Evolutionary conservation across 2,329 filamentous ascomycete species (phyloP), one percentile per base, ranked within the genome.

Genomic region (Grosmannia penicillata): DNA sequence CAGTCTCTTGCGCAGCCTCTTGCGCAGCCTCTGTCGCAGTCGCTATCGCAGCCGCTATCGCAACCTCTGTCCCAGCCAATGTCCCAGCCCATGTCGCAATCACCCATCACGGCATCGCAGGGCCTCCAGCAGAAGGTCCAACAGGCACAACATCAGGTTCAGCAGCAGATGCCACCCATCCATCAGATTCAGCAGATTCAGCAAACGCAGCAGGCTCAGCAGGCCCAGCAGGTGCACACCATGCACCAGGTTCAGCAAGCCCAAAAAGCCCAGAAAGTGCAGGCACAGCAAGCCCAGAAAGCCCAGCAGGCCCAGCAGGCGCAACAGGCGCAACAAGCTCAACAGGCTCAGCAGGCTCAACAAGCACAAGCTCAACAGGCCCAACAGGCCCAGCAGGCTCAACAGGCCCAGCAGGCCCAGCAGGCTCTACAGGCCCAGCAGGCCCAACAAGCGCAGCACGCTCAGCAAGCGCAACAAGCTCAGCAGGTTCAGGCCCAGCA

Each of bases 81-180:
- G 63, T 63, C 51, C 56, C 65, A 38, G 61, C 65, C 45, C 57
- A 58, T 44, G 53, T 64, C 41, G 29, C 60, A 65, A 46, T 66
- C 59, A 47, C 60, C 54, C 30, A 62, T 53, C 15, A 51, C 59
- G 19, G 61, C 56, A 31, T 56, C 58, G 43, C 61, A 59, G 44
- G 67, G 63, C 55, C 63, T 65, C 51, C 56, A 58, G 15, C 46
- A 39, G 39, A 39, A 36, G 15, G 44, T 45, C 5, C 45, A 48
- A 23, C 44, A 43, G 15, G 19, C 30, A 11, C 40, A 37, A 15
- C 42, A 44, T 21, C n/a, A n/a, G n/a, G n/a, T n/a, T n/a, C n/a
- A 38, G 30, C 42, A 41, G 21, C 34, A 38, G 21, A 44, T 44
- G 25, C 43, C 43, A 7, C 39, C 37, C 45, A 47, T 30, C 47